Base-by-base conservation (phyloP, 306 rosid genomes). In the Luffa aegyptiaca region DNA sequence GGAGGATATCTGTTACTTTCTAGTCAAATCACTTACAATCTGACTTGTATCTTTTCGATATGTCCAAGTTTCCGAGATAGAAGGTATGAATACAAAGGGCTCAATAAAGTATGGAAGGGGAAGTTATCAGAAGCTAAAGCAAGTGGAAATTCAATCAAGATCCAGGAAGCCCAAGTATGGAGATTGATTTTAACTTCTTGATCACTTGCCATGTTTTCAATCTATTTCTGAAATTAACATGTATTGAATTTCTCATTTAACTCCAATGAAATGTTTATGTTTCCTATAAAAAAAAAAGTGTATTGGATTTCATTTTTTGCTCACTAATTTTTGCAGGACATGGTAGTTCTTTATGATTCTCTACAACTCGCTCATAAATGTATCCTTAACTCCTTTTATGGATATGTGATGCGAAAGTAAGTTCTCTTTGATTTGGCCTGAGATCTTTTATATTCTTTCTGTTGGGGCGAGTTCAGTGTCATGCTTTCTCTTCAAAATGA, bases 71-170 rank as follows among this genome's bases (percentile, higher is more conserved):
- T 95, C 81, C 97, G 98, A 63, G 98, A 95, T 87, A 89, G 98
- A 87, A 91, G 98, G 84, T 95, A 95, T 48, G 98, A 95, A 70
- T 95, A 95, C 88, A 95, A 95, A 85, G 97, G 97, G 66, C 98
- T 92, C 69, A 95, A 95, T 85, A 95, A 95, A 87, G 92, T 88
- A 83, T 95, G 98, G 98, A 95, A 95, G 87, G 97, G 98, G 83
- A 92, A 90, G 84, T 79, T 95, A 64, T 89, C 92, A 33, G 97
- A 91, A 78, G 98, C 98, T 77, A 95, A 95, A 85, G 89, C 97
- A 0, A 73, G 91, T 80, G 96, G 94, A 84, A 94, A 94, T 86
- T 86, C 93, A 81, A 89, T 92, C 20, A 89, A 86, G 86, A 89
- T 94, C 83, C 98, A 94, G 90, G 98, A 94, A 87, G 98, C 98